Evolutionary conservation across 805 yeast genomes (phyloP).

Genomic region (Kodamaea hsintzibuensis): DNA sequence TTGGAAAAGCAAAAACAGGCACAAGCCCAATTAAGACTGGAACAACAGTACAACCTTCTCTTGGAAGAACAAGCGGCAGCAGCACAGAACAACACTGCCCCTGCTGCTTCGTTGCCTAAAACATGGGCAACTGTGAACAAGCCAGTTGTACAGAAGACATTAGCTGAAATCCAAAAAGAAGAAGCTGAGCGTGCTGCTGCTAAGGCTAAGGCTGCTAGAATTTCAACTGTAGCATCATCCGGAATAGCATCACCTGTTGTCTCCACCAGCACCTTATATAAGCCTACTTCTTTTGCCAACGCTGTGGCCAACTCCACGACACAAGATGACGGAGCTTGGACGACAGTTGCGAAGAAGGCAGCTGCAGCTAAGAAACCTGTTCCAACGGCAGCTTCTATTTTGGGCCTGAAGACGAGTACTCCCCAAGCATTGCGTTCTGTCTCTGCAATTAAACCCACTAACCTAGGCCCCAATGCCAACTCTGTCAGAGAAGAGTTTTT

Average conservation of each 20-base stretch:
- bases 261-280: constrained; percentile 14
- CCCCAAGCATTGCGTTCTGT: constrained; percentile 41
- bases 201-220: constrained; percentile 20
- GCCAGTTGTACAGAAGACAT: constrained; percentile 44
- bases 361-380: constrained; percentile 28
- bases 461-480: constrained; percentile 18
- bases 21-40: constrained; percentile 33
- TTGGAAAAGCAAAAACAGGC: constrained; percentile 38
- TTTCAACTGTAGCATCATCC: constrained; percentile 1
- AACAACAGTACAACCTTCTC: constrained; percentile 21
- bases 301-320: constrained; percentile 31
- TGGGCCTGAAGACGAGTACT: constrained; percentile 24
- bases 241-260: constrained; percentile 3
- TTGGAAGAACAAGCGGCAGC: constrained; percentile 20
- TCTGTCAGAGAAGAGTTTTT: constrained; percentile 57
- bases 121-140: constrained; percentile 42
- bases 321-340: constrained; percentile 41
- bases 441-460: constrained; percentile 29
- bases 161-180: constrained; percentile 64
- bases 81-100: constrained; percentile 24
- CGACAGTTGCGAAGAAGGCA: constrained; percentile 38
- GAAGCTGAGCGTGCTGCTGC: constrained; percentile 47
- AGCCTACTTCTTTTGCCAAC: constrained; percentile 31
- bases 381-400: constrained; percentile 18
- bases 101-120: constrained; percentile 35